These are phyloP conservation scores for Syzygium aromaticum DNA, from an alignment of 345 rosid genomes.

Conservation along the genomic window DNA sequence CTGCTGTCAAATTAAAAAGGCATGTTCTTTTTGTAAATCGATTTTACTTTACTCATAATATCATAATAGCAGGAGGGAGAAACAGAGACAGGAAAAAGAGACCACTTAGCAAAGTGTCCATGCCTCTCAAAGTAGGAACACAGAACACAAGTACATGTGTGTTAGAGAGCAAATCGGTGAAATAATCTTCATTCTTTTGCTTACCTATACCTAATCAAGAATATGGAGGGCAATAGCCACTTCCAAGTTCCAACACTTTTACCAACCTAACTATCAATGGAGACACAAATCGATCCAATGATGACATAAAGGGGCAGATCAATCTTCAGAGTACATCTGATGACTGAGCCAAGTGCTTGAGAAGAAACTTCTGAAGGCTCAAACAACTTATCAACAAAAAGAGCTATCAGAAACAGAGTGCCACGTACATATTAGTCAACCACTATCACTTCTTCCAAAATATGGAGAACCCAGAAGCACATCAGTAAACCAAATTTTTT, in stretches of 20 bases:
- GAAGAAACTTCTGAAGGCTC: neutral
- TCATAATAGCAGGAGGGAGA: neutral
- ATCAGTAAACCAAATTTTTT: neutral
- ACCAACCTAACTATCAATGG: neutral
- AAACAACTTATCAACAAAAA: neutral
- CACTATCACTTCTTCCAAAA: neutral
- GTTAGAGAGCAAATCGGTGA: neutral
- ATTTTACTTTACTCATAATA: neutral
- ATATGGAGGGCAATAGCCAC: neutral
- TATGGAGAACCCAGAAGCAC: neutral
- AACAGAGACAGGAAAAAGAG: neutral
- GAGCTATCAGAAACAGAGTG: neutral
- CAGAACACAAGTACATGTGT: neutral
- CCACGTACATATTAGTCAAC: neutral
- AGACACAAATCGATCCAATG: neutral
- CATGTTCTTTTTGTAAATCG: neutral
- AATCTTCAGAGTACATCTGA: neutral
- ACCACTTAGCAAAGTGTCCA: neutral
- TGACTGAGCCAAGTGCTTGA: neutral
- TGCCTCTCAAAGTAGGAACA: neutral
- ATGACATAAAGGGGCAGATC: neutral
- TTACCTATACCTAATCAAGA: neutral
- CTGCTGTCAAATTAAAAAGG: neutral
- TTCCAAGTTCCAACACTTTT: neutral
- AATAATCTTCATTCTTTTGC: neutral